phyloP scores from a whole-genome alignment of 768 basidiomycete genomes.

The Inosperma sp. region DNA sequence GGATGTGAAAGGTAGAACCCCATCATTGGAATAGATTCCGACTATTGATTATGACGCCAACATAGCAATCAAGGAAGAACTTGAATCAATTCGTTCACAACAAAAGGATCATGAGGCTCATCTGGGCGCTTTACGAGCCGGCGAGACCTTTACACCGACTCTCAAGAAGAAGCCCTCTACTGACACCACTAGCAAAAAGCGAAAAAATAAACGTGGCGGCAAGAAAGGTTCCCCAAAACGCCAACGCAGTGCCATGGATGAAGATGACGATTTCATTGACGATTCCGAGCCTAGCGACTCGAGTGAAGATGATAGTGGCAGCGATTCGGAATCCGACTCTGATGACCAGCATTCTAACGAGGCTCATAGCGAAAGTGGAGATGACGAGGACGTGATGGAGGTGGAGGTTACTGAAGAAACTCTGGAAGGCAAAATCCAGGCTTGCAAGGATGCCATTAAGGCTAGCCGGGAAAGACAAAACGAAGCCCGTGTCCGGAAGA shows the following conservation, averaged over 20 bases:
- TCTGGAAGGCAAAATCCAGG: slow-evolving; percentile 43
- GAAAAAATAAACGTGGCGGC: slow-evolving; percentile 42
- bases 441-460: slow-evolving; percentile 38
- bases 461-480: slow-evolving; percentile 34
- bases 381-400: slow-evolving; percentile 29
- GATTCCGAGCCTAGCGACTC: slow-evolving; percentile 9
- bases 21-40: no score
- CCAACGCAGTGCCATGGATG: slow-evolving; percentile 29
- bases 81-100: slow-evolving; percentile 36
- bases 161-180: slow-evolving; percentile 32
- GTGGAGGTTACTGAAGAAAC: slow-evolving; percentile 40
- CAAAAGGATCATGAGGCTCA: slow-evolving; percentile 41
- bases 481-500: slow-evolving; percentile 34
- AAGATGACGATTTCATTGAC: slow-evolving; percentile 34
- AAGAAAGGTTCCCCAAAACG: slow-evolving; percentile 44
- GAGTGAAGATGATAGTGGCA: slow-evolving; percentile 21
- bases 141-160: slow-evolving; percentile 39
- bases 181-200: slow-evolving; percentile 38
- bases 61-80: slow-evolving; percentile 37
- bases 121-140: slow-evolving; percentile 43
- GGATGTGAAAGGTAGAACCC: slow-evolving; percentile 38
- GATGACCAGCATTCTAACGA: slow-evolving; percentile 23
- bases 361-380: slow-evolving; percentile 18
- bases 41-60: slow-evolving; percentile 4
- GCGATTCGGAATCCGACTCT: slow-evolving; percentile 27